Base-by-base conservation (phyloP, 768 basidiomycete genomes). In the Auriscalpium microsporum region DNA sequence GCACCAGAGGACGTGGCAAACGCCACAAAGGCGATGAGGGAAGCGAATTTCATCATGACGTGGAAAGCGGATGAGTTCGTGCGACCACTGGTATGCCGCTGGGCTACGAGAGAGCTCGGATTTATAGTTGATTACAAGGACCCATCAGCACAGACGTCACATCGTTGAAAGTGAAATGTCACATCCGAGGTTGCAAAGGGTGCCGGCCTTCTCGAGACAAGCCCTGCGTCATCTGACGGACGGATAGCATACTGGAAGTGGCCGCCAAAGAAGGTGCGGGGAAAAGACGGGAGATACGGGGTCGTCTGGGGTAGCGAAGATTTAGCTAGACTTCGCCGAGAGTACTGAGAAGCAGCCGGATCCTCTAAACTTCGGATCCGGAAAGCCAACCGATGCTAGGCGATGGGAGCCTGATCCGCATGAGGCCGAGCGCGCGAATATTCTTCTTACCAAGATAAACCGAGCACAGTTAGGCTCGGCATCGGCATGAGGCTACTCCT, bases 1-100 rank as follows among this genome's bases (percentile, higher is more conserved):
- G 74, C 80, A 21, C 69, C 72, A 45, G 65, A 73, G 10, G 72
- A 68, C 45, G 62, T 56, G 28, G 67, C 62, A 49, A 75, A 57
- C 23, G 69, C 64, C 42, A 69, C 48, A 35, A 71, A 57, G 45
- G 69, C 54, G 14, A 55, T 44, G 44, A 64, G 50, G 54, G 64
- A 57, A 57, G 59, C 46, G 40, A 65, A 56, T 34, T 48, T 51
- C 58, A 45, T 58, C 63, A 61, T 64, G 50, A 19, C 56, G 16
- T n/a, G n/a, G 19, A 38, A 37, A 40, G 17, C 33, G 8, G 16
- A 13, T 2, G 16, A 33, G 36, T 40, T 51, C 14, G 34, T 16
- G 40, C 36, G 52, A 21, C n/a, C 37, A 36, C 16, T 44, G 36
- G 10, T 4, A 4, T 28, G 7, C 28, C 28, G 28, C 28, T 28